Evolutionary conservation across 768 basidiomycete species (phyloP), one percentile per base, ranked within the genome.

Genomic region (Rubroboletus pulcherrimus): DNA sequence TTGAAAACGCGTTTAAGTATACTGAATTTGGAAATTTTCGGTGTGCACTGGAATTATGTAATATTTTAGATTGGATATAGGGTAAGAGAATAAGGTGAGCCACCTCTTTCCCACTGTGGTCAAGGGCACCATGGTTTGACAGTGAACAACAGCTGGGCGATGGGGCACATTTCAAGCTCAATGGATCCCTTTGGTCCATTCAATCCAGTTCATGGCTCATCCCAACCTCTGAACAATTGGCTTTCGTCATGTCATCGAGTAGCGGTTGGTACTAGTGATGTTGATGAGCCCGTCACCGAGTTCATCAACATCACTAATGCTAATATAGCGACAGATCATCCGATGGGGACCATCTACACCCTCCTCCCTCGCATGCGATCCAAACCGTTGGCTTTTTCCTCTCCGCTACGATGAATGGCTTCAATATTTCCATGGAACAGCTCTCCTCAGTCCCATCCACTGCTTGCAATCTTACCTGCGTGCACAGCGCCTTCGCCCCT

Each of bases 391-490:
- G 50, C 0, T 47, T 45, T 30, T 54, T 46, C 12, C 33, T 44
- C 39, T 26, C 51, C 21, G 49, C 52, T 17, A 43, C 35, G 7
- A n/a, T 66, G 11, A 61, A 64, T 29, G 55, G 59, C 30, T 57
- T 64, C 46, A 54, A 61, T 10, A 38, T 66, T 5, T 57, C 62
- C 19, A 31, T 45, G 41, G 61, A 66, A 42, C 11, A 21, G 1
- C 51, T 61, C 14, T 49, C 59, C 9, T 55, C 62, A 0, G 3
- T 64, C 17, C 62, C 57, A 21, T 54, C 51, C 21, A 39, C 55
- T 26, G 62, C 57, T 14, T 54, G 38, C 21, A 56, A 47, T 21
- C 51, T 65, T 3, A 31, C 37, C 5, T 65, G 59, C 17, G 26
- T n/a, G 7, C 9, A 0, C 6, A 43, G 10, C 26, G 0, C 0